Conservation (phyloP, 306 rosid genomes). For the Fragaria iinumae region DNA sequence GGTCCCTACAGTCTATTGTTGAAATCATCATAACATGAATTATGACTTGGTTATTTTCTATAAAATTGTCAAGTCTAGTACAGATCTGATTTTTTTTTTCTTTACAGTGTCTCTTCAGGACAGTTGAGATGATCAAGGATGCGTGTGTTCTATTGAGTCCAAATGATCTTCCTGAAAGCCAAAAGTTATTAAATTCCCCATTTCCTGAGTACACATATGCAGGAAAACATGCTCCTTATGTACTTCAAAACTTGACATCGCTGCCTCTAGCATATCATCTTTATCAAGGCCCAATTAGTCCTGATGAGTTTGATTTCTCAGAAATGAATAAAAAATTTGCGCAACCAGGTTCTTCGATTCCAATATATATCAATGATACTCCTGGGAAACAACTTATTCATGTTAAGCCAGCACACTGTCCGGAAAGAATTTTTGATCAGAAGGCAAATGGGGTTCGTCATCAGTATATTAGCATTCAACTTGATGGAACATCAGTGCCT, state of each 20-base stretch:
- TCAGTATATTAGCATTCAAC: slow-evolving; percentile 74
- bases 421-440: slow-evolving; percentile 61
- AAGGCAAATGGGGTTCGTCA: slow-evolving; percentile 62
- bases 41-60: neutral
- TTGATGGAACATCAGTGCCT: slow-evolving; percentile 76
- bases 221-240: slow-evolving; percentile 77
- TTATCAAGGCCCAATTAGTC: slow-evolving; percentile 45
- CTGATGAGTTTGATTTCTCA: slow-evolving; percentile 39
- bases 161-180: slow-evolving; percentile 46
- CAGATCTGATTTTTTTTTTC: neutral
- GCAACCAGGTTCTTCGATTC: slow-evolving; percentile 73
- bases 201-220: slow-evolving; percentile 44
- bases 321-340: slow-evolving; percentile 48
- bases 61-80: neutral
- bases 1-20: neutral
- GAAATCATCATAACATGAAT: neutral
- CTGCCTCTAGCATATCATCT: slow-evolving; percentile 63
- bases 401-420: slow-evolving; percentile 63
- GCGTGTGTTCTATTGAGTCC: slow-evolving; percentile 47
- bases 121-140: slow-evolving; percentile 65
- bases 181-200: slow-evolving; percentile 40
- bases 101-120: slow-evolving; percentile 75
- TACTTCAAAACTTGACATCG: slow-evolving; percentile 84
- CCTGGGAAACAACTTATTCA: slow-evolving; percentile 55
- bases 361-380: slow-evolving; percentile 66